phyloP scores from a whole-genome alignment of 768 basidiomycete genomes.

The Brasilioporus rufonigricans region DNA sequence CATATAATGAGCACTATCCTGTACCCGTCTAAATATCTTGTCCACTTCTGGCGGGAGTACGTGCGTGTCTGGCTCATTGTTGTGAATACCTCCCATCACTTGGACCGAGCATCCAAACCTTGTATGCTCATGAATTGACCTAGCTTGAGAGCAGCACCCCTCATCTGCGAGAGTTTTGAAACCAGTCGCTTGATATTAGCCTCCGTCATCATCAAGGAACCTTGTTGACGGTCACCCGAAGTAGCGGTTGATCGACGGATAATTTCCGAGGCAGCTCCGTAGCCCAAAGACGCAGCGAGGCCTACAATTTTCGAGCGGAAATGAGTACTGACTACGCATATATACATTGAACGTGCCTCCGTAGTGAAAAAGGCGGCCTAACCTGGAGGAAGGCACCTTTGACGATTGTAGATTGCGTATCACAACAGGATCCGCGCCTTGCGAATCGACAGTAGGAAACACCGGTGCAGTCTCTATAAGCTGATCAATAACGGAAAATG shows the following conservation, averaged over 20 bases:
- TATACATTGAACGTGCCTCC: slow-evolving; percentile 55
- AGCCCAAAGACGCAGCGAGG: slow-evolving; percentile 83
- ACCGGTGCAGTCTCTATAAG: background rate
- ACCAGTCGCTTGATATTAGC: slow-evolving; percentile 89
- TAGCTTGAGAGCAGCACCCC: slow-evolving; percentile 93
- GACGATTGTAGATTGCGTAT: slow-evolving; percentile 67
- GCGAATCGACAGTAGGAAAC: background rate
- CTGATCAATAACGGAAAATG: slow-evolving; percentile 3
- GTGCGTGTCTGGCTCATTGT: slow-evolving; percentile 66
- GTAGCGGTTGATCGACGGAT: slow-evolving; percentile 61
- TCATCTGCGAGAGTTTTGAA: slow-evolving; percentile 90
- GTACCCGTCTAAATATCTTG: slow-evolving; percentile 83
- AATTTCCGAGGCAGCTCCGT: slow-evolving; percentile 87
- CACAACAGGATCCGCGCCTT: background rate
- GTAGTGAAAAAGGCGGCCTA: slow-evolving; percentile 92
- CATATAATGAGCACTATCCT: slow-evolving; percentile 98
- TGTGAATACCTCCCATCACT: background rate
- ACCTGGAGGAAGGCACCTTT: slow-evolving; percentile 84
- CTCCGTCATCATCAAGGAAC: slow-evolving; percentile 83
- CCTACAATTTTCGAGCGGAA: slow-evolving; percentile 46
- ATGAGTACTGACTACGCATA: background rate
- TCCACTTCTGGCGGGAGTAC: slow-evolving; percentile 86
- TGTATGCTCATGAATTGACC: slow-evolving; percentile 99
- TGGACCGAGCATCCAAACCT: slow-evolving; percentile 39
- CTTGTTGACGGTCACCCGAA: slow-evolving; percentile 30